Percentiles rank a stretch among this genome's conserved stretches.
Evolutionary conservation across 2,329 filamentous ascomycete species (phyloP).

Genomic region (Pseudogymnoascus sp.): DNA sequence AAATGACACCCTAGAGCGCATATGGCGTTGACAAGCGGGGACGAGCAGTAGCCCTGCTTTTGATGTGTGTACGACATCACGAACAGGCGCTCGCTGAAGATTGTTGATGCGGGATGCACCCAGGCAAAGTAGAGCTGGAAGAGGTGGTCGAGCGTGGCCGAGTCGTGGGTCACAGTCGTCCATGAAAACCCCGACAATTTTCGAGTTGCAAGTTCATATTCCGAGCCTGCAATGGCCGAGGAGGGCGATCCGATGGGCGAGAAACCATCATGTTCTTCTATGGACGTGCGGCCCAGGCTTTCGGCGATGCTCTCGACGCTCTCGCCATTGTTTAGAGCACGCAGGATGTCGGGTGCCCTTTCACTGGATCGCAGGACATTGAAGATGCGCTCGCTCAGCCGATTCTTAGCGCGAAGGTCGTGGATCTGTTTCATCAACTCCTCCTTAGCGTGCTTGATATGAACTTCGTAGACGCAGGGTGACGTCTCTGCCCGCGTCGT

Average conservation of each 20-base stretch:
- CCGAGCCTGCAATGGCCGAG: constrained; percentile 20
- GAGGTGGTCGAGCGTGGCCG: constrained; percentile 24
- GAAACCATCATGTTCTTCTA: constrained; percentile 17
- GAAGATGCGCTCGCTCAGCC: constrained; percentile 25
- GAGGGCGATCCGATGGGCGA: constrained; percentile 20
- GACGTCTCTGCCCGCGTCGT: constrained; percentile 19
- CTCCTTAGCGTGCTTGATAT: constrained; percentile 30
- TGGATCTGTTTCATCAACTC: constrained; percentile 28
- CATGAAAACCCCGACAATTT: constrained; percentile 19
- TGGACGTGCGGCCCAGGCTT: constrained; percentile 22
- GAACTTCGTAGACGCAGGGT: constrained; percentile 27
- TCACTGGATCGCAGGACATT: constrained; percentile 24
- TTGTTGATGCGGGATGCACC: constrained; percentile 29
- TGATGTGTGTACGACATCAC: constrained; percentile 21
- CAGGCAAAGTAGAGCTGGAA: constrained; percentile 30
- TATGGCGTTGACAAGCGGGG: constrained; percentile 27
- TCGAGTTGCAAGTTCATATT: constrained; percentile 10
- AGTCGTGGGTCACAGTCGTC: constrained; percentile 25
- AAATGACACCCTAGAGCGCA: constrained; percentile 29
- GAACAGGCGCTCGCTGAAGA: constrained; percentile 28
- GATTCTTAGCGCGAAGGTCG: constrained; percentile 24
- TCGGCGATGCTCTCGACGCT: constrained; percentile 24
- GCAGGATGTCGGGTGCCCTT: constrained; percentile 25
- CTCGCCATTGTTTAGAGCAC: constrained; percentile 25
- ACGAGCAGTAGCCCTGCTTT: constrained; percentile 22